Evolutionary conservation across 208 protist species (phyloP).

Genomic region (Tritrichomonas musculus): DNA sequence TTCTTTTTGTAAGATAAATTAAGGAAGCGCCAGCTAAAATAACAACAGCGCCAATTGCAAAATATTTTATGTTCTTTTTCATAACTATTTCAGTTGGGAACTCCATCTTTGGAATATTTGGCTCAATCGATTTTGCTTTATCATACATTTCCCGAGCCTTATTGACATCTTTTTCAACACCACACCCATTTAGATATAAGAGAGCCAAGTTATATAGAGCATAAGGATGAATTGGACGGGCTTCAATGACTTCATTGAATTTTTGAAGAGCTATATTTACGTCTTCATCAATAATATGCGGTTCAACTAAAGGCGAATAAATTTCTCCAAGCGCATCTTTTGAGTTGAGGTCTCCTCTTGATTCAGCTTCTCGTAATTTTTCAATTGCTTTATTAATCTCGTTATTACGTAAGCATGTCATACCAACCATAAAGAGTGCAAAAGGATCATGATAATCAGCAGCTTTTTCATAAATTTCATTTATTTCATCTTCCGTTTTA

Average conservation of each 20-base stretch:
- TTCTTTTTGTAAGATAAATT: too few species aligned
- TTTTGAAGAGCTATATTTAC: background rate
- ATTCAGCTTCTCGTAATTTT: background rate
- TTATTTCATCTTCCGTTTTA: background rate
- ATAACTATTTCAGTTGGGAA: too few species aligned
- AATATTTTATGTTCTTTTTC: too few species aligned
- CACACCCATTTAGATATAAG: background rate
- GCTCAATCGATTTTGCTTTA: background rate
- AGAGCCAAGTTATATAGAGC: background rate
- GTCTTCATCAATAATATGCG: background rate
- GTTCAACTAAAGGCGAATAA: background rate
- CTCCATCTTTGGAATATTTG: background rate
- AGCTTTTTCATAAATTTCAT: background rate
- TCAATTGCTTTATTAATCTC: background rate
- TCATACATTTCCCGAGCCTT: background rate
- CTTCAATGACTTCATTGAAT: background rate
- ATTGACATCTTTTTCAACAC: background rate
- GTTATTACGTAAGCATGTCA: background rate
- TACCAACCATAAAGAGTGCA: background rate
- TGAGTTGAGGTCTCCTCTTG: background rate
- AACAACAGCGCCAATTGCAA: too few species aligned
- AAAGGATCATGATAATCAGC: background rate
- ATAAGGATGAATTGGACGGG: background rate
- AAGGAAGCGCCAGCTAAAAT: too few species aligned
- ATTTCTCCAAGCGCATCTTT: background rate